A percentile compares a stretch with the other conserved stretches of the same genome.
These are phyloP conservation scores for Antitrichia curtipendula DNA, from an alignment of 225 moss, liverwort and hornwort species.

Conservation along the genomic window DNA sequence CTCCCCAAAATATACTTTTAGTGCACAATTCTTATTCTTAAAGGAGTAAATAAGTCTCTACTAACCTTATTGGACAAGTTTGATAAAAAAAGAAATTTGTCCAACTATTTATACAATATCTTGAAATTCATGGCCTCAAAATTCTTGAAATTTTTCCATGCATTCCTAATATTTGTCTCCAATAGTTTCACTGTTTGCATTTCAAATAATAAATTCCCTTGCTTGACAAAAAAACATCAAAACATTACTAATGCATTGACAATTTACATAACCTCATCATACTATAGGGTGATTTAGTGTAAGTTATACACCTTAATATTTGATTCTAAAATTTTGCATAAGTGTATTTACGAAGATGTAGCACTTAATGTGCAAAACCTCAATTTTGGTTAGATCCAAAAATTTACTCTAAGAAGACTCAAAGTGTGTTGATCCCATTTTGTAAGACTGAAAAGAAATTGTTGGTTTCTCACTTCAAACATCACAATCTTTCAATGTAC, in stretches of 20 bases:
- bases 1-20: rapidly evolving
- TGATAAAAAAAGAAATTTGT: rapidly evolving
- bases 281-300: background rate
- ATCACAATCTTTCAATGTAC: background rate
- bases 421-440: rapidly evolving
- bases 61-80: rapidly evolving
- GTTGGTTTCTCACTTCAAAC: background rate
- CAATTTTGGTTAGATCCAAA: background rate
- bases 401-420: no score
- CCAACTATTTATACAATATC: rapidly evolving
- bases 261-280: rapidly evolving
- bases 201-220: background rate
- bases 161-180: background rate
- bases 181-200: background rate
- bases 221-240: background rate
- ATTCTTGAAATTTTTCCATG: background rate
- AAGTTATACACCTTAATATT: background rate
- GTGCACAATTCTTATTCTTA: background rate
- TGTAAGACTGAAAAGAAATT: rapidly evolving
- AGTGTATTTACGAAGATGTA: no score
- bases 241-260: background rate
- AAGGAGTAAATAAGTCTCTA: background rate
- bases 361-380: background rate
- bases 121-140: background rate
- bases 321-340: background rate